Conservation (phyloP, 1,284 basidiomycete genomes). For the Heterobasidion occidentale region DNA sequence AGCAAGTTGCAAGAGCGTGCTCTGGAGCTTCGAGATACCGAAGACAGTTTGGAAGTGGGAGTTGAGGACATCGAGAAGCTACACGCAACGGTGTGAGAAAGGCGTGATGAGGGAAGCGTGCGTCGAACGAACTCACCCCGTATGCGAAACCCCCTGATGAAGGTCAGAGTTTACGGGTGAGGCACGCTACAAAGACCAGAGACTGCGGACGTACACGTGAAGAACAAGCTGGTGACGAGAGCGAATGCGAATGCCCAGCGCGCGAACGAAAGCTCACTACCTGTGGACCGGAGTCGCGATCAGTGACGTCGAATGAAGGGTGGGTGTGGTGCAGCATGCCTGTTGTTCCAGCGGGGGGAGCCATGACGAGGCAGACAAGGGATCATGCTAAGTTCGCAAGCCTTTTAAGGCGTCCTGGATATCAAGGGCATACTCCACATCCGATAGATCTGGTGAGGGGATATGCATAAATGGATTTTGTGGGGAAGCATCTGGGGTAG, state of each 20-base stretch:
- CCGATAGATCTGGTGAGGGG: background rate
- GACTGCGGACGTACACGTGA: slow-evolving; percentile 52
- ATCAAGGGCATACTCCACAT: background rate
- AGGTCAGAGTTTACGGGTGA: background rate
- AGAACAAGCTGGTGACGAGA: slow-evolving; percentile 75
- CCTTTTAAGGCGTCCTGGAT: background rate
- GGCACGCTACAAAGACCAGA: background rate
- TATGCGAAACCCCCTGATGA: slow-evolving; percentile 62
- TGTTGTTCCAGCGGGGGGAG: background rate
- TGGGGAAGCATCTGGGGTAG: background rate
- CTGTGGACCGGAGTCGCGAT: background rate
- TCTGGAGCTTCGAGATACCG: slow-evolving; percentile 67
- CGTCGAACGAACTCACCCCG: slow-evolving; percentile 35
- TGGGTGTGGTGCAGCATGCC: background rate
- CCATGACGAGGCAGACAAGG: background rate
- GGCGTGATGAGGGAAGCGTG: background rate
- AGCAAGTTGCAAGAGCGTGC: slow-evolving; percentile 78
- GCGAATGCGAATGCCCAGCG: slow-evolving; percentile 55
- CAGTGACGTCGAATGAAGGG: background rate
- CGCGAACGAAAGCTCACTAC: slow-evolving; percentile 31
- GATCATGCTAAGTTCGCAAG: too few relatives aligned
- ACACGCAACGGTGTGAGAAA: slow-evolving; percentile 15
- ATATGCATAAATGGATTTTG: background rate
- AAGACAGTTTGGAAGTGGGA: slow-evolving; percentile 74
- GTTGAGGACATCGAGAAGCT: slow-evolving; percentile 82